Conservation (phyloP, 805 yeast species). For the Huiozyma naganishii region DNA sequence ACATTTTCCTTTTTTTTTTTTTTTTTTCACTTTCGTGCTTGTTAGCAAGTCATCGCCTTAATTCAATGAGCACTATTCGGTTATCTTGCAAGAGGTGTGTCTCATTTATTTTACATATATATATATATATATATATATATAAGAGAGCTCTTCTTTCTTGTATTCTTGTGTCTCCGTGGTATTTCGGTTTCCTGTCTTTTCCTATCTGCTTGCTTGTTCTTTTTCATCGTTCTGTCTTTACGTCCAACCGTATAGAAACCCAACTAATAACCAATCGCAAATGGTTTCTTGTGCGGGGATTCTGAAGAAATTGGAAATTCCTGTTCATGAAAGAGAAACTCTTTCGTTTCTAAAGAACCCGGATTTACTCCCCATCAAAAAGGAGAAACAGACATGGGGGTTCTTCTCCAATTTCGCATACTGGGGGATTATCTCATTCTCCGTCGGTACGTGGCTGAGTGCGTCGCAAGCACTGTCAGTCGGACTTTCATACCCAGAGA, state of each 20-base stretch:
- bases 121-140: too few species aligned
- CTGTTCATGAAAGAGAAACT: slow-evolving; percentile 23
- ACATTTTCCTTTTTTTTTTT: too few species aligned
- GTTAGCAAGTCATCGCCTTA: too few species aligned
- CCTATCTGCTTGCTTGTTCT: background rate
- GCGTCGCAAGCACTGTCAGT: slow-evolving; percentile 35
- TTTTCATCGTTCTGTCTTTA: too few species aligned
- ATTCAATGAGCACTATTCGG: too few species aligned
- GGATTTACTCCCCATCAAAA: slow-evolving; percentile 24
- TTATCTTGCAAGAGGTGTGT: too few species aligned
- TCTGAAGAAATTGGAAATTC: slow-evolving; percentile 21
- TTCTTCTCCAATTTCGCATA: slow-evolving; percentile 32
- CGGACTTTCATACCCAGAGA: slow-evolving; percentile 37
- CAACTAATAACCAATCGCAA: background rate
- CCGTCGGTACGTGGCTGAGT: slow-evolving; percentile 36
- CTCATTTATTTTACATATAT: too few species aligned
- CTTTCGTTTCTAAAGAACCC: slow-evolving; percentile 26
- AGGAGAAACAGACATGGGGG: slow-evolving; percentile 29
- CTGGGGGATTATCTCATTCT: slow-evolving; percentile 37
- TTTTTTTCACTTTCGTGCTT: too few species aligned
- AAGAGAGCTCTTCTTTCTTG: too few species aligned
- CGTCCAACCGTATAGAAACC: too few species aligned
- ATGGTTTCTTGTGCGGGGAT: background rate
- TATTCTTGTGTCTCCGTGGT: background rate
- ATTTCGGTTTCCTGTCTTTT: background rate